These are phyloP conservation scores for Xanthoconium separans DNA, from an alignment of 1,284 basidiomycete species.

Conservation along the genomic window DNA sequence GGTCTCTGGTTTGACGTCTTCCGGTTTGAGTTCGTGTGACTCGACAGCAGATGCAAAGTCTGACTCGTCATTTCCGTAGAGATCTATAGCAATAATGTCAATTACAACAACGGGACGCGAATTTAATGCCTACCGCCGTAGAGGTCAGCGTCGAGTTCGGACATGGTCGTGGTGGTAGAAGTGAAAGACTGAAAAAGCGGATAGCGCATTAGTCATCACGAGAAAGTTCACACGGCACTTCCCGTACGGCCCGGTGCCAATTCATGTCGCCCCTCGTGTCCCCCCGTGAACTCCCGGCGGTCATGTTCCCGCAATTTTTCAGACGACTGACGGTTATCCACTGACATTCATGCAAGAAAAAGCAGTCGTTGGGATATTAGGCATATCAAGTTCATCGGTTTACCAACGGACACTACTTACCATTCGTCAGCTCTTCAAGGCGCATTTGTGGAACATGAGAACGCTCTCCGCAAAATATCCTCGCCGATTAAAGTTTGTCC, in stretches of 20 bases:
- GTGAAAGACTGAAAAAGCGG: slow-evolving; percentile 32
- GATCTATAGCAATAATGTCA: slow-evolving; percentile 44
- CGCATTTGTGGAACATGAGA: slow-evolving; percentile 88
- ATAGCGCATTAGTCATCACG: slow-evolving; percentile 28
- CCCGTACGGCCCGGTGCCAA: slow-evolving; percentile 17
- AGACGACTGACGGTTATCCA: background rate
- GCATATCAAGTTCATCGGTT: slow-evolving; percentile 6
- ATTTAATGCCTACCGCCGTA: slow-evolving; percentile 62
- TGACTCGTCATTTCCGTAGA: slow-evolving; percentile 75
- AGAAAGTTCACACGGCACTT: slow-evolving; percentile 24
- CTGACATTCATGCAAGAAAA: slow-evolving; percentile 18
- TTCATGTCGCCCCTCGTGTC: background rate
- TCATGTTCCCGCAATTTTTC: background rate
- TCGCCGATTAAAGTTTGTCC: slow-evolving; percentile 46
- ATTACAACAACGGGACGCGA: rapidly evolving
- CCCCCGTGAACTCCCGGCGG: background rate
- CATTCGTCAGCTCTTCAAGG: slow-evolving; percentile 80
- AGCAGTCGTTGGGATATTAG: slow-evolving; percentile 31
- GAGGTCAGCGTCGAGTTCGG: slow-evolving; percentile 81
- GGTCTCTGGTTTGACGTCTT: slow-evolving; percentile 23
- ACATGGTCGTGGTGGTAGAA: slow-evolving; percentile 51
- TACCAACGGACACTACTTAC: slow-evolving; percentile 1
- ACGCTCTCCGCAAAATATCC: slow-evolving; percentile 60
- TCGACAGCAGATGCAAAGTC: slow-evolving; percentile 54
- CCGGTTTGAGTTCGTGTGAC: slow-evolving; percentile 29